Base-by-base conservation (phyloP, 805 yeast species). In the Wickerhamiella allomyrinae region DNA sequence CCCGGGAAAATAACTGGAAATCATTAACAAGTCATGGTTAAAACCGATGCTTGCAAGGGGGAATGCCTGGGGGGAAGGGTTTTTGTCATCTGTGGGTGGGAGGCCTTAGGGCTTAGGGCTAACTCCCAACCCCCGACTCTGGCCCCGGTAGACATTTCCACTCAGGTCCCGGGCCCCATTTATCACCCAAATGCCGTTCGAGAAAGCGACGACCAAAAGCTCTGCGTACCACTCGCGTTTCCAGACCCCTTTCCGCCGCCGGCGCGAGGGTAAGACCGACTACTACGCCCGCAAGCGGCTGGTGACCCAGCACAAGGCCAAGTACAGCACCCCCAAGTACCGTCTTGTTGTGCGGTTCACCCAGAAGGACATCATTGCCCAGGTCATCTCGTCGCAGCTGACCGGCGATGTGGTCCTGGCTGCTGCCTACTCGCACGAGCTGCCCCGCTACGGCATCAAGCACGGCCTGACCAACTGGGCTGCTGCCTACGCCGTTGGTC, bases 181-280 rank as follows among this genome's bases (percentile, higher is more conserved):
- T 17, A 13, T 14, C 15, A 35, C 37, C 22, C 23, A n/a, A 69
- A 84, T 84, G 94, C 74, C 75, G 61, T 84, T 84, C 85, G 69
- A 69, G 62, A 75, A 73, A 64, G 61, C 66, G 56, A 27, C 9
- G 6, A 61, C 70, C 57, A 85, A 86, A 79, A 71, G 76, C 66
- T 78, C 94, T 64, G 89, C 96, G 58, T 91, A 91, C 89, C 84
- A 77, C 77, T 86, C 96, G 66, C 87, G 98, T 71, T 91, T 78
- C 94, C 98, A 91, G 77, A 91, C 98, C 69, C 96, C 97, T 57
- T 91, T 87, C 95, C 86, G 98, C 73, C 87, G 98, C 79, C 84
- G 98, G 82, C 84, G 94, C 70, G 96, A 91, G 76, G 98, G 98
- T 76, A 91, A 91, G 79, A 91, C 98, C 67, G 98, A 91, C 71